Conservation (phyloP, 1,284 basidiomycete genomes). For the Ceratobasidium papillatum region DNA sequence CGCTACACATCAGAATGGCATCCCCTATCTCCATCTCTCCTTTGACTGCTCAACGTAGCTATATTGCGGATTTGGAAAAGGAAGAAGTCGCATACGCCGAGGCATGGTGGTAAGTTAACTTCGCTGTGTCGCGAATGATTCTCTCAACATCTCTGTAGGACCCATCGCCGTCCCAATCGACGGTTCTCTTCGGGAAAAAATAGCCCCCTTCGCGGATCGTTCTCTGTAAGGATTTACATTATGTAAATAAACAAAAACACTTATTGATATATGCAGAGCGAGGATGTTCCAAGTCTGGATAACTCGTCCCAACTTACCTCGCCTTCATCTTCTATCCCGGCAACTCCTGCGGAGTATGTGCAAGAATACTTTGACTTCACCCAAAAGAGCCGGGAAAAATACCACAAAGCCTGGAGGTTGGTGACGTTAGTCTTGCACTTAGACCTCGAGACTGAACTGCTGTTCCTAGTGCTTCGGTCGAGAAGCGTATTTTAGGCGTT, state of each 20-base stretch:
- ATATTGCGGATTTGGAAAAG: constrained; percentile 20
- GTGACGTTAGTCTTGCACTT: neutral
- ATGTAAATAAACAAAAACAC: neutral
- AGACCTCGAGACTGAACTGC: neutral
- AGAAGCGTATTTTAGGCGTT: constrained; percentile 8
- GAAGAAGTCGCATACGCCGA: constrained; percentile 26
- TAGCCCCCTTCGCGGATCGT: constrained; percentile 9
- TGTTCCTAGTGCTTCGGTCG: constrained; percentile 1
- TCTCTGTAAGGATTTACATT: constrained; percentile 13
- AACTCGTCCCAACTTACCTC: neutral
- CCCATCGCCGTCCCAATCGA: constrained; percentile 5
- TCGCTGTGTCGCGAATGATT: too few species aligned
- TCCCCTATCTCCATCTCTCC: constrained; percentile 12
- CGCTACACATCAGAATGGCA: constrained; percentile 11
- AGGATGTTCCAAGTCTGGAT: constrained; percentile 6
- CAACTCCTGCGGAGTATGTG: constrained; percentile 27
- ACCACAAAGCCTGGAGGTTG: constrained; percentile 25
- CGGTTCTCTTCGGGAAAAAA: constrained; percentile 3
- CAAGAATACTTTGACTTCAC: constrained; percentile 17
- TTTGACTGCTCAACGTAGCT: constrained; percentile 24
- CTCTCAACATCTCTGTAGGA: constrained; percentile 1
- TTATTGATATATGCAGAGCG: constrained; percentile 12
- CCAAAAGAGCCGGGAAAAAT: constrained; percentile 16
- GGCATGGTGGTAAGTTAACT: constrained; percentile 28
- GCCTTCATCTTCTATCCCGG: neutral